Base-by-base conservation (phyloP, 768 basidiomycete genomes). In the Tylopilus sp. region DNA sequence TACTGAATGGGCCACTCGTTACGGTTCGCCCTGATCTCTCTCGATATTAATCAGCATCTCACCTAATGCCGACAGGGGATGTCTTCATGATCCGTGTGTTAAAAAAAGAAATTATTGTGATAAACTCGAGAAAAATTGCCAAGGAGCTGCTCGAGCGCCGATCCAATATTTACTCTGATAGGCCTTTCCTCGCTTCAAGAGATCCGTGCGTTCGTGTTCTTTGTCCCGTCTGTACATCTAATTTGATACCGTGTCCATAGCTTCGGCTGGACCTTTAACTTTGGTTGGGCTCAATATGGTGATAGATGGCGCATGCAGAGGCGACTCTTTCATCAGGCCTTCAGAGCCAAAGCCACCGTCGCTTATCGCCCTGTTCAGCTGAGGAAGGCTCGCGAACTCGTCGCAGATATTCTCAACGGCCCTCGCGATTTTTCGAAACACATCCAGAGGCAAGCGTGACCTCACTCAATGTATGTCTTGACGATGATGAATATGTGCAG, bases 101-200 rank as follows among this genome's bases (percentile, higher is more conserved):
- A 7, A 56, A 56, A 16, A 50, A 63, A 47, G 54, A 63, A 26
- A 55, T 63, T 29, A 54, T 65, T 24, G 51, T 65, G 2, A 54
- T 70, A 4, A 70, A 58, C 57, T 63, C 65, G 14, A 45, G 56
- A 36, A 57, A 67, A 45, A 34, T 66, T 40, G 66, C 68, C 24
- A 58, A 53, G 28, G 71, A 70, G 1, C 57, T 71, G 14, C 51
- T 71, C 16, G 71, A 71, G 1, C 57, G 53, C 14, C 59, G 69
- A 21, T 67, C 65, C 2, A 26, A 37, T 25, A 55, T 65, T 31
- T 70, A 70, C 38, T 68, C 70, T 8, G 68, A 71, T 36, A 63
- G 65, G 26, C 58, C 63, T 12, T 40, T 52, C 28, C 21, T 59
- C 12, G 57, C 60, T 14, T 57, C 56, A 9, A 52, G 21, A 37